Evolutionary conservation across 31 red algal genomes (phyloP).

Genomic region (Endocladia muricata): DNA sequence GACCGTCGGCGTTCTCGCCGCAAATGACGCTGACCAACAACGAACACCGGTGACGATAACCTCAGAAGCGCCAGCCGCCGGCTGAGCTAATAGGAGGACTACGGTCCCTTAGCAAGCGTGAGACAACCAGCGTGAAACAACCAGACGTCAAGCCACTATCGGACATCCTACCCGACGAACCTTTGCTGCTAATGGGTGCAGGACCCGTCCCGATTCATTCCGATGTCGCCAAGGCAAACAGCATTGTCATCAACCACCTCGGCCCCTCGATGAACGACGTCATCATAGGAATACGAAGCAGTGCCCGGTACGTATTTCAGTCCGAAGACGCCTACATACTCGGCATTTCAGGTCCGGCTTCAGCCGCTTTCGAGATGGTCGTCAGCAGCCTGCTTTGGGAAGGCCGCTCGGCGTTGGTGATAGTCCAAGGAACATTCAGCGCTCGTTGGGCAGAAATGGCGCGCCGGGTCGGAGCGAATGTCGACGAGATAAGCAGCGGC

Average conservation of each 20-base stretch:
- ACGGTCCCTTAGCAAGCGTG: no score
- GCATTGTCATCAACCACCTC: background rate
- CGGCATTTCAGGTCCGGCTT: background rate
- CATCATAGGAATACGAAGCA: background rate
- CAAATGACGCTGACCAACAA: no score
- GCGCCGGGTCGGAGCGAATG: no score
- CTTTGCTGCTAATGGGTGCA: background rate
- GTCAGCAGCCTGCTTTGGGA: background rate
- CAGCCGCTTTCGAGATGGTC: background rate
- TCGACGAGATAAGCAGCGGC: no score
- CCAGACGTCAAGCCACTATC: no score
- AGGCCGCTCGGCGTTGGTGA: background rate
- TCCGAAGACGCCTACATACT: background rate
- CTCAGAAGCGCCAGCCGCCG: no score
- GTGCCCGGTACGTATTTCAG: background rate
- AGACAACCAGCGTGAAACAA: no score
- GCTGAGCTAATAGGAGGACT: no score
- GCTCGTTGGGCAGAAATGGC: no score
- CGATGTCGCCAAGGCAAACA: background rate
- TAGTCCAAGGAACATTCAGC: no score
- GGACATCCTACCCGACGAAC: background rate
- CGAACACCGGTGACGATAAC: no score
- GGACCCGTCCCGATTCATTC: background rate
- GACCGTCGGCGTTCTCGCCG: no score
- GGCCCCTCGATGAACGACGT: background rate